Base-by-base conservation (phyloP, 2,329 filamentous ascomycete species). In the Didymella keratinophila region DNA sequence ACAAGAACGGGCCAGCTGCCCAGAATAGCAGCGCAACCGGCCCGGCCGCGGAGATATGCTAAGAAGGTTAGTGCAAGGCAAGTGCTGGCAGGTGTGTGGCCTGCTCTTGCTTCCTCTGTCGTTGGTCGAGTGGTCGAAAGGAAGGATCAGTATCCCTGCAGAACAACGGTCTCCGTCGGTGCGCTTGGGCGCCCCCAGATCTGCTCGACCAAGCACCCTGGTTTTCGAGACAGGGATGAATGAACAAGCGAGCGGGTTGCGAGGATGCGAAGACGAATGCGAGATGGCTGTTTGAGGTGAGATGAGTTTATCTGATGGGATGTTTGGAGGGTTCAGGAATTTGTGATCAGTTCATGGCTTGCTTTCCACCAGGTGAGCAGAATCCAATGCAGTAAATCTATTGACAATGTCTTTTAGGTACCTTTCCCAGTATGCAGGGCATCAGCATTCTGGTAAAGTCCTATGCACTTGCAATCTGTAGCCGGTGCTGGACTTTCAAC, bases 191-290 rank as follows among this genome's bases (percentile, higher is more conserved):
- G 30, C 52, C 49, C 44, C 55, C 44, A 58, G 55, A 58, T 58
- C 55, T 58, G 49, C 37, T 53, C 55, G 55, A 58, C 55, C 55
- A 58, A 45, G 21, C 45, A 43, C 44, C 45, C 47, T 47, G 47
- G 47, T 20, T 56, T 27, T 14, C 5, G 23, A 25, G 16, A 30
- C 32, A 36, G 32, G 32, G 32, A 16, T 7, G 4, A 3, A 2
- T 32, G 4, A n/a, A 16, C 16, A 36, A 39, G 36, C 36, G 36
- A 39, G n/a, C 36, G n/a, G 20, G 37, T 14, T 23, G 5, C 8
- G 20, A 41, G n/a, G 37, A 20, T 41, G 53, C 46, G 55, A 52
- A 52, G 36, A 34, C 55, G 44, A 48, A 44, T 37, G 55, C 49
- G 49, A 58, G 21, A 41, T 41, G 20, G 18, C 7, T 41, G 37